phyloP scores from a whole-genome alignment of 495 filamentous ascomycete genomes.

The Alectoria sarmentosa region DNA sequence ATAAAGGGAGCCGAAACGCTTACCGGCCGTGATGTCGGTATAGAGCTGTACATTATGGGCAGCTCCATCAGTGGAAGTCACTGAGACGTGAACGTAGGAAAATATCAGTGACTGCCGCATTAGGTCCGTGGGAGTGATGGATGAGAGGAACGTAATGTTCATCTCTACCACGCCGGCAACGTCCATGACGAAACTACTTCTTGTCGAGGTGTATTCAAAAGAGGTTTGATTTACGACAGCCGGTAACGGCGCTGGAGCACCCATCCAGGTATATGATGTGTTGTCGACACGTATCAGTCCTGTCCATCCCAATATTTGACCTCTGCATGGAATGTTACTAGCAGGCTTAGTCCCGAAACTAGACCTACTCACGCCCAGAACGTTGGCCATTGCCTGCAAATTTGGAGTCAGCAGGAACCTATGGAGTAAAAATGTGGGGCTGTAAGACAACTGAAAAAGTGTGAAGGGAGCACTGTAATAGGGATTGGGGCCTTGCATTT shows the following conservation, averaged over 20 bases:
- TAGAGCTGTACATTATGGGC: conserved; percentile 52
- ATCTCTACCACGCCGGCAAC: conserved; percentile 42
- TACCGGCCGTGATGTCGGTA: conserved; percentile 54
- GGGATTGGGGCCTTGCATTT: not conserved
- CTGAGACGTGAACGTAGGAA: conserved; percentile 49
- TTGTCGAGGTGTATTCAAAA: conserved; percentile 52
- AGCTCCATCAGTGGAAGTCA: conserved; percentile 45
- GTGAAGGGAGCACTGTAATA: not conserved
- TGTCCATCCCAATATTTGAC: conserved; percentile 47
- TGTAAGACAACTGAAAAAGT: not conserved
- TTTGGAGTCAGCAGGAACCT: not conserved
- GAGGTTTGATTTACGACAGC: conserved; percentile 43
- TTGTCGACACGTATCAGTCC: conserved; percentile 53
- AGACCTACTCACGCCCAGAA: conserved; percentile 47
- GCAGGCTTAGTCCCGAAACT: not conserved
- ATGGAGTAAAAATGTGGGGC: not conserved
- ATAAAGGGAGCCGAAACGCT: conserved; percentile 18
- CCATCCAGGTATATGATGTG: conserved; percentile 51
- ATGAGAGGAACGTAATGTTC: conserved; percentile 52
- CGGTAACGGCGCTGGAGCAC: conserved; percentile 32
- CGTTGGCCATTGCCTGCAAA: conserved; percentile 40
- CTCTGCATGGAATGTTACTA: conserved; percentile 29
- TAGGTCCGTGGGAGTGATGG: conserved; percentile 50
- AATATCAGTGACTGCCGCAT: conserved; percentile 48
- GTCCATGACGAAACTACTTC: conserved; percentile 49